A percentile compares a stretch with the other conserved stretches of the same genome.
Conservation (phyloP, 805 yeast species). For the Kuraishia hungarica region DNA sequence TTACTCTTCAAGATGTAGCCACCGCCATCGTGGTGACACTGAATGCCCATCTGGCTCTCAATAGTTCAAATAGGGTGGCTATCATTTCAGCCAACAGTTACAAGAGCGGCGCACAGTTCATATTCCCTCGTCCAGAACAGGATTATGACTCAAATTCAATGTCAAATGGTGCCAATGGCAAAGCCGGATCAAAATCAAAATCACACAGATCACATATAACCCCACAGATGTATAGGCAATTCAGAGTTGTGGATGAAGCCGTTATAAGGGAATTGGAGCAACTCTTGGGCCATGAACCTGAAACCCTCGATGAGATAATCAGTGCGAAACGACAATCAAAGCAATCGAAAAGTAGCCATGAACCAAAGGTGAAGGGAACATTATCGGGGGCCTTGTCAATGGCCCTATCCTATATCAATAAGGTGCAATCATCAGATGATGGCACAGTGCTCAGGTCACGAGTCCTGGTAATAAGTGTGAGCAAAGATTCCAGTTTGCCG, state of each 20-base stretch:
- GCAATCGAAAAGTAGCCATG: conserved; percentile 12
- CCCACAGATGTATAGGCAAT: conserved; percentile 76
- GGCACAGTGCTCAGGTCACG: conserved; percentile 51
- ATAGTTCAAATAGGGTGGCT: conserved; percentile 77
- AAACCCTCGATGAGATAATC: conserved; percentile 7
- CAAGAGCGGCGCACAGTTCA: conserved; percentile 47
- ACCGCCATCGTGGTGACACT: conserved; percentile 65
- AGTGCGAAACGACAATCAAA: background rate
- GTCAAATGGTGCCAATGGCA: conserved; percentile 4
- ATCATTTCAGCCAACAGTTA: conserved; percentile 66
- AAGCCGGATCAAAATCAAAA: conserved; percentile 1
- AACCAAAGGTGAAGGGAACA: conserved; percentile 32
- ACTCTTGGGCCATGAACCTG: conserved; percentile 28
- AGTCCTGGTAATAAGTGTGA: conserved; percentile 52
- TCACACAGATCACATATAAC: conserved; percentile 25
- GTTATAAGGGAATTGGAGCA: conserved; percentile 51
- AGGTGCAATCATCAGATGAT: conserved; percentile 42
- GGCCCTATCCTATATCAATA: conserved; percentile 74
- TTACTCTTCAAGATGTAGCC: conserved; percentile 49
- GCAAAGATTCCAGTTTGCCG: conserved; percentile 68
- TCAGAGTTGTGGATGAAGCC: conserved; percentile 67
- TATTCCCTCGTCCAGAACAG: conserved; percentile 47
- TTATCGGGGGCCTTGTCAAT: conserved; percentile 75
- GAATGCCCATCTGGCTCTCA: conserved; percentile 82
- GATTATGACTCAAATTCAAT: conserved; percentile 4